Conservation (phyloP, 768 basidiomycete genomes). For the Chiua virens region DNA sequence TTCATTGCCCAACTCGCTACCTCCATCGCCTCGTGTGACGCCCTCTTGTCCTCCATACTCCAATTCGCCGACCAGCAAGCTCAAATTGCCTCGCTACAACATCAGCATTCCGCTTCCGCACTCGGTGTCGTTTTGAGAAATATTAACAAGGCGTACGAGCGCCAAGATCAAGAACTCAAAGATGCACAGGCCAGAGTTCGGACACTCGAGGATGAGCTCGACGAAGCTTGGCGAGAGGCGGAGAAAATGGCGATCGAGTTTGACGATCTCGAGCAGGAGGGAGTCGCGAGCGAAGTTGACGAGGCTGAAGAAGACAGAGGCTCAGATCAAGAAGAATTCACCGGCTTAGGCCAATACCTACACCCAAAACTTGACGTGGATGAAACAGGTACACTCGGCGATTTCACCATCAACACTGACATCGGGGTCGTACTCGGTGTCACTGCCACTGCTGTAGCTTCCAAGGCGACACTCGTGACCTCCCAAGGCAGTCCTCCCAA, state of each 20-base stretch:
- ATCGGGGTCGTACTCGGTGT: constrained; percentile 36
- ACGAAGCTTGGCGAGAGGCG: constrained; percentile 81
- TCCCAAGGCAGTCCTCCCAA: constrained; percentile 1
- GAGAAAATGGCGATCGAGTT: constrained; percentile 71
- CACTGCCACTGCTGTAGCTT: constrained; percentile 38
- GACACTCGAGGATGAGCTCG: constrained; percentile 65
- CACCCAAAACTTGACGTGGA: constrained; percentile 18
- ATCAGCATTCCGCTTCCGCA: constrained; percentile 73
- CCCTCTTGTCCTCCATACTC: constrained; percentile 55
- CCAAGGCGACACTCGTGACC: constrained; percentile 34
- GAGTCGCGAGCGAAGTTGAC: constrained; percentile 20
- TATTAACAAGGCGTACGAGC: constrained; percentile 72
- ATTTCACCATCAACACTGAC: constrained; percentile 24
- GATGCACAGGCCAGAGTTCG: constrained; percentile 46
- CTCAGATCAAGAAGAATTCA: background rate
- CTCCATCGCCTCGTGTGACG: constrained; percentile 57
- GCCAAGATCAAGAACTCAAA: constrained; percentile 58
- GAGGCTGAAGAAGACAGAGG: background rate
- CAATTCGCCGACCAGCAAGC: constrained; percentile 59
- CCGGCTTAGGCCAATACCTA: constrained; percentile 14
- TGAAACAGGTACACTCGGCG: constrained; percentile 26
- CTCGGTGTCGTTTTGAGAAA: constrained; percentile 77
- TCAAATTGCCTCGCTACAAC: constrained; percentile 60
- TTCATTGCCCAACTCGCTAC: constrained; percentile 62
- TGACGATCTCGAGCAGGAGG: constrained; percentile 53